These are phyloP conservation scores for Pseudevernia furfuracea DNA, from an alignment of 495 filamentous ascomycete genomes.

Conservation along the genomic window DNA sequence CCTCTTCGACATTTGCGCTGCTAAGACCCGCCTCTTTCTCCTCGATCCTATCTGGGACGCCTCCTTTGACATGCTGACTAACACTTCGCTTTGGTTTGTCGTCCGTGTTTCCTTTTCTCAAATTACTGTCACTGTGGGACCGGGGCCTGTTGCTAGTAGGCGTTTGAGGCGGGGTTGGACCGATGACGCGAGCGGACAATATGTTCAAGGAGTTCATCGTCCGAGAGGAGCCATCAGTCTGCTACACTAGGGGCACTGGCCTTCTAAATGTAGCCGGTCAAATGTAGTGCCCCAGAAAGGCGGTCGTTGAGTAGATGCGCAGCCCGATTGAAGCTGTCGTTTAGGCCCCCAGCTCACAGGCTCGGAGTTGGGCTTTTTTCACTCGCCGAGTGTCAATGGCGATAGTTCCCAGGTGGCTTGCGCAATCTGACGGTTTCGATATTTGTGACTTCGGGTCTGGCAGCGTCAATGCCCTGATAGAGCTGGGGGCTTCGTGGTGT, in stretches of 20 bases:
- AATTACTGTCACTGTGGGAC: slow-evolving; percentile 24
- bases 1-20: slow-evolving; percentile 33
- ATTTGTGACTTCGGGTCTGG: background rate
- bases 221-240: slow-evolving; percentile 44
- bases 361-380: background rate
- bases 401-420: background rate
- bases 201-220: slow-evolving; percentile 99
- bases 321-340: slow-evolving; percentile 1
- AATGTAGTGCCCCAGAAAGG: background rate
- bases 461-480: slow-evolving; percentile 1
- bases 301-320: background rate
- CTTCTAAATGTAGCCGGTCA: slow-evolving; percentile 1
- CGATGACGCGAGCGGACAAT: slow-evolving; percentile 77
- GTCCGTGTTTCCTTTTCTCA: slow-evolving; percentile 11
- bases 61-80: slow-evolving; percentile 38
- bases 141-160: slow-evolving; percentile 24
- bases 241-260: background rate
- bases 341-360: slow-evolving; percentile 6
- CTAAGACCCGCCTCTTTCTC: slow-evolving; percentile 23
- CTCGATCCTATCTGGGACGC: slow-evolving; percentile 35
- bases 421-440: background rate
- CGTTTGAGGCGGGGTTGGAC: slow-evolving; percentile 45
- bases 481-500: slow-evolving; percentile 26
- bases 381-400: background rate
- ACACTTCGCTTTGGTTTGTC: slow-evolving; percentile 31